phyloP scores from a whole-genome alignment of 2,329 filamentous ascomycete genomes.

The Dactylonectria macrodidyma region DNA sequence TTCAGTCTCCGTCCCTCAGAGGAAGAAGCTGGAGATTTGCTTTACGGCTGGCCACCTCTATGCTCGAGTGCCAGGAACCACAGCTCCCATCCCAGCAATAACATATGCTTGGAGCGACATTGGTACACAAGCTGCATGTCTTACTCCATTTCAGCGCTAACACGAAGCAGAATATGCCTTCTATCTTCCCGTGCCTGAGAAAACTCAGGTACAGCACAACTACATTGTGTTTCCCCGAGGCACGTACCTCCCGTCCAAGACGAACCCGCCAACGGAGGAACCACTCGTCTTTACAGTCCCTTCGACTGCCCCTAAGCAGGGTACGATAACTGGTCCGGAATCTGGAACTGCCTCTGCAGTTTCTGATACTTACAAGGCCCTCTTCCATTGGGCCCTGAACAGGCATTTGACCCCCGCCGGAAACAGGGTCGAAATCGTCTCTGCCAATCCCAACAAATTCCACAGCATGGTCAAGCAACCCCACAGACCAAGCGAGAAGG shows the following conservation, averaged over 20 bases:
- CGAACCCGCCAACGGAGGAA: constrained; percentile 62
- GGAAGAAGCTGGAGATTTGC: constrained; percentile 78
- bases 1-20: constrained; percentile 76
- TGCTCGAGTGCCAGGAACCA: constrained; percentile 67
- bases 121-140: constrained; percentile 58
- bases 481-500: constrained; percentile 73
- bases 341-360: constrained; percentile 66
- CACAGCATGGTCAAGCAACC: constrained; percentile 70
- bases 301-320: constrained; percentile 72
- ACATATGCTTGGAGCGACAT: constrained; percentile 74
- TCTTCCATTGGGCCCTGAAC: constrained; percentile 74
- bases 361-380: constrained; percentile 70
- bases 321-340: constrained; percentile 67
- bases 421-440: constrained; percentile 64
- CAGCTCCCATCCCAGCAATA: constrained; percentile 66
- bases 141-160: constrained; percentile 27
- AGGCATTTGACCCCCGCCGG: constrained; percentile 65
- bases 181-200: constrained; percentile 76
- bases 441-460: constrained; percentile 70
- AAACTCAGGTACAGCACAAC: constrained; percentile 76
- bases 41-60: constrained; percentile 74
- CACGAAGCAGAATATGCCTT: constrained; percentile 69
- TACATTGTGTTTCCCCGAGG: constrained; percentile 74
- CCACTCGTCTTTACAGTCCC: constrained; percentile 77
- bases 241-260: constrained; percentile 66